Base-by-base conservation (phyloP, 1,139 yeast species). In the Scheffersomyces parashehatae region DNA sequence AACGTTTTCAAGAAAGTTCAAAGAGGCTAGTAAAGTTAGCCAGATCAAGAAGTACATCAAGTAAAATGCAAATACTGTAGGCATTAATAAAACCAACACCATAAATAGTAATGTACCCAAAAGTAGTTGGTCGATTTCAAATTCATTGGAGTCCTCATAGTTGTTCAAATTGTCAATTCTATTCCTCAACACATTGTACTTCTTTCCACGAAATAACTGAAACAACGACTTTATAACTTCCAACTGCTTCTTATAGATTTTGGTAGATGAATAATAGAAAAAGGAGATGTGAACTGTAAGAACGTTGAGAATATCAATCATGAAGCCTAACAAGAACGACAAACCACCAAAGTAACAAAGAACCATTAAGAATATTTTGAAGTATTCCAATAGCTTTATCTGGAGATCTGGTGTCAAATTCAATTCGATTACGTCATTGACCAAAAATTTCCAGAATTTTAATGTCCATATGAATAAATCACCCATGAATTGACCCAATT, bases 61-160 rank as follows among this genome's bases (percentile, higher is more conserved):
- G 59, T 95, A 93, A 59, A 91, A 93, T 31, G 95, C 95, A 57
- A 85, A 65, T 4, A 89, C 86, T 0, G 99, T 93, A 1, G 99
- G 99, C 41, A 90, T 65, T 37, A 95, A 68, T 52, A 90, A 87
- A 0, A 86, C 67, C 47, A 89, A 69, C 13, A 91, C 81, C 49
- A 95, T 89, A 65, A 93, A 93, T 29, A 93, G 65, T 46, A 95
- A 75, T 0, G 97, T 93, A 0, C 99, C 99, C 61, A 93, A 69
- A 41, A 95, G 70, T 45, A 93, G 71, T 58, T 91, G 97, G 60
- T 93, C 97, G 31, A 91, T 70, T 46, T 88, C 93, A 60, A 88
- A 91, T 5, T 31, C 35, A 31, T 31, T 31, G n/a, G 15, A 14
- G 13, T 31, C 35, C 24, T 31, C 81, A 41, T 70, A 68, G 46